These are phyloP conservation scores for Lenzites betulinus DNA, from an alignment of 768 basidiomycete species.

Conservation along the genomic window DNA sequence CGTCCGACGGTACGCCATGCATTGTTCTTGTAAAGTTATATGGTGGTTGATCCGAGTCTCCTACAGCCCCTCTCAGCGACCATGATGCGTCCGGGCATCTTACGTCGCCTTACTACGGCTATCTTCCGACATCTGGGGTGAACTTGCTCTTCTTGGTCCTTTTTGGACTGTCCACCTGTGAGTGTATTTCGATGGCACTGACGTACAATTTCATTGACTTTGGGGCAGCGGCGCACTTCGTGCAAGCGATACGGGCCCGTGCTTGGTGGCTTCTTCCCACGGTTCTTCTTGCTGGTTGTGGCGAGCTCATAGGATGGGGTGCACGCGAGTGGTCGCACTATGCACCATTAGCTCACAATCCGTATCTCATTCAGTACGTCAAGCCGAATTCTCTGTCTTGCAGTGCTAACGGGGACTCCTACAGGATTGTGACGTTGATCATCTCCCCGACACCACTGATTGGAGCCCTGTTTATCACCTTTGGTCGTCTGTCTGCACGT, in stretches of 20 bases:
- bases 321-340: conserved; percentile 37
- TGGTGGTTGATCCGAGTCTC: no score
- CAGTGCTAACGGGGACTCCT: conserved; percentile 3
- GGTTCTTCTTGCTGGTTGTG: conserved; percentile 30
- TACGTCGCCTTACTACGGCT: not conserved
- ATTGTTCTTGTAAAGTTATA: not conserved
- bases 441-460: conserved; percentile 46
- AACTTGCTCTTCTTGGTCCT: not conserved
- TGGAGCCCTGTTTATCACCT: conserved; percentile 56
- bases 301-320: conserved; percentile 41
- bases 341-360: conserved; percentile 25
- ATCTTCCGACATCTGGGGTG: not conserved
- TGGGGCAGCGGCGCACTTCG: conserved; percentile 27
- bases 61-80: not conserved
- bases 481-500: conserved; percentile 45
- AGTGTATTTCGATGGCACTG: not conserved
- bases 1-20: not conserved
- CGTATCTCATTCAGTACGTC: conserved; percentile 44
- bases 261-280: conserved; percentile 40
- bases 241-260: conserved; percentile 32
- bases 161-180: not conserved
- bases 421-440: not conserved
- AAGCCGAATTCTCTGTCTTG: no score
- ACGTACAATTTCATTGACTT: not conserved
- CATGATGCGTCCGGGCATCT: conserved; percentile 3